Evolutionary conservation across 306 rosid species (phyloP).

Genomic region (Alnus rubra): DNA sequence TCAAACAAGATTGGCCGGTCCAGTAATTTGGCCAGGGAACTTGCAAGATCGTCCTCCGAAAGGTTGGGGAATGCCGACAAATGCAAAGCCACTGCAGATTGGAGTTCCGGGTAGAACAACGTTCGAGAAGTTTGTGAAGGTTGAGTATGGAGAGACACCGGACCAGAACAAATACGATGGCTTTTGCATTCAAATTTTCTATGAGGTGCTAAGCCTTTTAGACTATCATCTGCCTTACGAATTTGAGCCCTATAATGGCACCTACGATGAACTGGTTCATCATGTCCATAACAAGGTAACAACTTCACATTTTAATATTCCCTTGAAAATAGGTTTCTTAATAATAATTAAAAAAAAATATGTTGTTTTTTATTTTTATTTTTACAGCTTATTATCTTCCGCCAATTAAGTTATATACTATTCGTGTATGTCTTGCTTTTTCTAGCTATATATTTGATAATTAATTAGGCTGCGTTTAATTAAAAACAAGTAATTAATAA

Average conservation of each 20-base stretch:
- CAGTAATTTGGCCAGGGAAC: constrained; percentile 71
- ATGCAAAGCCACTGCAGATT: constrained; percentile 47
- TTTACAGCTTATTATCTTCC: too few relatives aligned
- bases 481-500: too few relatives aligned
- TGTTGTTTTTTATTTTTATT: too few relatives aligned
- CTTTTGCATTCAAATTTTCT: constrained; percentile 56
- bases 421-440: too few relatives aligned
- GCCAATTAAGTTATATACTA: too few relatives aligned
- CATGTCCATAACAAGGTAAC: constrained; percentile 57
- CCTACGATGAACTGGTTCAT: constrained; percentile 47
- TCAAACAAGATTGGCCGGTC: too few relatives aligned
- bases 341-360: too few relatives aligned
- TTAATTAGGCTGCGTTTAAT: too few relatives aligned
- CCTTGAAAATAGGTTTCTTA: too few relatives aligned
- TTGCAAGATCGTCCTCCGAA: constrained; percentile 29
- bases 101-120: constrained; percentile 63
- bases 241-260: constrained; percentile 32
- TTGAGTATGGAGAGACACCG: constrained; percentile 30
- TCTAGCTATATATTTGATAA: too few relatives aligned
- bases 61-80: constrained; percentile 68
- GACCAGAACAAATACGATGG: constrained; percentile 35
- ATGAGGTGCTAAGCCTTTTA: constrained; percentile 26
- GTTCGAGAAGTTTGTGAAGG: constrained; percentile 60
- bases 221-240: constrained; percentile 48
- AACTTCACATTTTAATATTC: background rate